These are phyloP conservation scores for Apiospora malaysiana DNA, from an alignment of 2,329 filamentous ascomycete genomes.

Conservation along the genomic window DNA sequence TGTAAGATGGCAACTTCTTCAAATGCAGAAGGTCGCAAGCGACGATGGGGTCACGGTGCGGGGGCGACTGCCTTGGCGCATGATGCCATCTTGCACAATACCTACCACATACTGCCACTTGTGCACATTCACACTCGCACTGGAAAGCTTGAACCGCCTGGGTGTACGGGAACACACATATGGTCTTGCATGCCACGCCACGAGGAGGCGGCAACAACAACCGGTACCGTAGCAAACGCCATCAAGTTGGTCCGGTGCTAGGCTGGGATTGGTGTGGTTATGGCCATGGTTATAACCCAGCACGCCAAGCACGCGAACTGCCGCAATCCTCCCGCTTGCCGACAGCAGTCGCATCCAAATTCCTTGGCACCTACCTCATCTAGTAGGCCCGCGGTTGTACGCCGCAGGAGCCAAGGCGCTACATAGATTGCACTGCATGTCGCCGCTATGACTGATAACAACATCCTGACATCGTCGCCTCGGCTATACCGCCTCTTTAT, in stretches of 20 bases:
- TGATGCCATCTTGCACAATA: conserved; percentile 5
- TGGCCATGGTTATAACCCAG: no score
- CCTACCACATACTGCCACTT: neutral
- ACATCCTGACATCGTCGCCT: neutral
- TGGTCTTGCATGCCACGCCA: neutral
- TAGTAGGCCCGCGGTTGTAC: neutral
- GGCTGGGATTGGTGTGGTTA: neutral
- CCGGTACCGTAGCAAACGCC: neutral
- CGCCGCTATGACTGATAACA: neutral
- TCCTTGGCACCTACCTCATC: conserved; percentile 5
- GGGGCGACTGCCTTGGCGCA: conserved; percentile 12
- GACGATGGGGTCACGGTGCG: neutral
- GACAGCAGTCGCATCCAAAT: neutral
- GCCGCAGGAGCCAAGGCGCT: conserved; percentile 13
- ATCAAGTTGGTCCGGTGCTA: no score
- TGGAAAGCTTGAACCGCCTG: neutral
- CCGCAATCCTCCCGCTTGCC: conserved; percentile 5
- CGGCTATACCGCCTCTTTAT: neutral
- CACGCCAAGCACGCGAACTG: conserved; percentile 13
- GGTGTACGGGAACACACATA: no score
- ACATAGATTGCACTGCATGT: conserved; percentile 5
- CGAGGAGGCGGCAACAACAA: neutral
- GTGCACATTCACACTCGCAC: no score
- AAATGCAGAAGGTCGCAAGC: neutral
- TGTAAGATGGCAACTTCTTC: neutral